These are phyloP conservation scores for Chaetoceros tenuissimus DNA, from an alignment of 108 stramenopile species.

Conservation along the genomic window DNA sequence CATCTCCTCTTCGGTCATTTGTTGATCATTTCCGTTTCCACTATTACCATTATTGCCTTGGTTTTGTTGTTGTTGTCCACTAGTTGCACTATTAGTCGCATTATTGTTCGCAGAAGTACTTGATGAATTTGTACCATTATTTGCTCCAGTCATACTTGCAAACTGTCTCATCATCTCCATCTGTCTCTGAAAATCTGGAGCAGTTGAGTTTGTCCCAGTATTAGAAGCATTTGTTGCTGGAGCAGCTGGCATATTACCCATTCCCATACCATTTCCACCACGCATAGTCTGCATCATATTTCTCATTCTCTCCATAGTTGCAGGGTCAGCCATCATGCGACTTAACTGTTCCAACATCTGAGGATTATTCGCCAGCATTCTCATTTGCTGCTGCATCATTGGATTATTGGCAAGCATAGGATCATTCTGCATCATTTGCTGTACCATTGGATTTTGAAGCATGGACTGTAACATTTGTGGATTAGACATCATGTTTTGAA, in stretches of 20 bases:
- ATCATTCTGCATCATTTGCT: conserved; percentile 70
- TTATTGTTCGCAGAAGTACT: neutral
- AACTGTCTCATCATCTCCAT: conserved; percentile 24
- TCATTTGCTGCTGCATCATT: conserved; percentile 43
- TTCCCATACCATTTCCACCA: conserved; percentile 6
- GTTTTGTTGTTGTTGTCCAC: neutral
- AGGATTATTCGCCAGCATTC: conserved; percentile 49
- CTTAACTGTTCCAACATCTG: conserved; percentile 56
- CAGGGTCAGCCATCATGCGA: conserved; percentile 53
- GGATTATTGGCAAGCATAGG: conserved; percentile 59
- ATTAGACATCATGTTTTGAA: neutral
- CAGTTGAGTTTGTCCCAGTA: too few relatives aligned
- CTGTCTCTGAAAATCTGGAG: too few relatives aligned
- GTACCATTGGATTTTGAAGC: conserved; percentile 64
- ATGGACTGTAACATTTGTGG: too few relatives aligned
- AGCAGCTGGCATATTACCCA: neutral
- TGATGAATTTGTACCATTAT: conserved; percentile 13
- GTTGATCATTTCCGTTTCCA: conserved; percentile 20
- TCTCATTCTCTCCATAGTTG: conserved; percentile 23
- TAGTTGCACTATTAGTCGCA: neutral
- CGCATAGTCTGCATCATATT: conserved; percentile 26
- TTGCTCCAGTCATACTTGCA: conserved; percentile 12
- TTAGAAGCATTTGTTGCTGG: neutral
- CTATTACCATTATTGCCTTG: conserved; percentile 2
- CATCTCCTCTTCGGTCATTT: conserved; percentile 89